Base-by-base conservation (phyloP, 2,329 filamentous ascomycete species). In the Metarhizium sp. region DNA sequence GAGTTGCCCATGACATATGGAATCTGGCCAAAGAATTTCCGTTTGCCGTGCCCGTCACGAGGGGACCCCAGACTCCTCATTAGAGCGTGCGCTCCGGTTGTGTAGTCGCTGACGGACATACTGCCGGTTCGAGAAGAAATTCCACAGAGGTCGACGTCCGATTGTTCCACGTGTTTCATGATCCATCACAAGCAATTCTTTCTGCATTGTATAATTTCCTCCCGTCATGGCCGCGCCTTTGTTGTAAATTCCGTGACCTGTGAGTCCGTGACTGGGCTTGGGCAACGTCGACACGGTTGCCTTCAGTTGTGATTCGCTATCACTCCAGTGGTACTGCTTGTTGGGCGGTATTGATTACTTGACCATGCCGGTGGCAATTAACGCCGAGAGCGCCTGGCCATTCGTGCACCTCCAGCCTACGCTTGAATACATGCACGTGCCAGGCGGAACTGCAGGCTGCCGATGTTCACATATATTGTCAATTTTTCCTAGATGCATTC, bases 21-120 rank as follows among this genome's bases (percentile, higher is more conserved):
- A 25, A 25, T 25, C 25, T 25, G 25, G 3, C 25, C 25, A 25
- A 25, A 25, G 25, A 25, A 25, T 25, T 43, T 42, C 29, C 34
- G 25, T 43, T 43, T 52, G 50, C 50, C 42, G 43, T 40, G 34
- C 4, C 30, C 34, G 50, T 56, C 51, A 56, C 55, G 55, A 25
- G 25, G 55, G 47, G 55, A 51, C 55, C 55, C 42, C 51, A 30
- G 51, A 53, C 48, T 53, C 18, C 42, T 29, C 29, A 48, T 34
- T 53, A 6, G 42, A 53, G 43, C n/a, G 34, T 32, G 8, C 6
- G 14, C 40, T 52, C n/a, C 42, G 42, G 40, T 20, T 4, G 6
- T 7, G 7, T 43, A 14, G 40, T 18, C 40, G 16, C 51, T 46
- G 51, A 32, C 51, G 51, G 43, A 53, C 18, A 36, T 48, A 47